Evolutionary conservation across 352 stramenopile species (phyloP).

Genomic region (Globisporangium cystogenes): DNA sequence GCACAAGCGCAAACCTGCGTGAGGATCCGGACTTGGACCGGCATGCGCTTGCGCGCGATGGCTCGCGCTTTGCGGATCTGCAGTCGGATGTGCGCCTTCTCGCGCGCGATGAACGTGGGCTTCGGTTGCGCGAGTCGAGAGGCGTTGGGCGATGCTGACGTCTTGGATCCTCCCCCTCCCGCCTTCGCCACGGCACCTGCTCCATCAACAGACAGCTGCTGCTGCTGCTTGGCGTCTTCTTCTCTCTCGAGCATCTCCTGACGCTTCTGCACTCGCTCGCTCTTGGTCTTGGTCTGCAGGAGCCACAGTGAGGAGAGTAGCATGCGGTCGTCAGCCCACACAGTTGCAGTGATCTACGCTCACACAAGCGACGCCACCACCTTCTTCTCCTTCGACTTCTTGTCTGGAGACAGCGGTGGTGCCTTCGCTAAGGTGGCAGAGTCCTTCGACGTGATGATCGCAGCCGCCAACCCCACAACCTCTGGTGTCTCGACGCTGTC

Average conservation of each 20-base stretch:
- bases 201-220: neutral
- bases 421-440: neutral
- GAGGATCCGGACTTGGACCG: constrained; percentile 61
- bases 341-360: neutral
- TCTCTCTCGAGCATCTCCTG: constrained; percentile 54
- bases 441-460: neutral
- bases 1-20: constrained; percentile 20
- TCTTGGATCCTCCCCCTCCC: neutral
- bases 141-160: neutral
- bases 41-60: constrained; percentile 53
- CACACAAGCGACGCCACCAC: neutral
- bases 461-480: neutral
- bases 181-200: neutral
- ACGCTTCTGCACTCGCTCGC: constrained; percentile 45
- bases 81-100: constrained; percentile 53
- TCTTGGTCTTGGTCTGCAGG: constrained; percentile 27
- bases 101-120: constrained; percentile 39
- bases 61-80: constrained; percentile 42
- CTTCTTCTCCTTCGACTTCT: constrained; percentile 8
- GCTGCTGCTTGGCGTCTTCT: constrained; percentile 28
- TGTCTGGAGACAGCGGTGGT: neutral
- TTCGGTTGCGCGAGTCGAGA: constrained; percentile 9
- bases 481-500: neutral
- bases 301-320: neutral
- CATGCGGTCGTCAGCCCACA: neutral